Conservation (phyloP, 768 basidiomycete genomes). For the Suillus ampliporus region DNA sequence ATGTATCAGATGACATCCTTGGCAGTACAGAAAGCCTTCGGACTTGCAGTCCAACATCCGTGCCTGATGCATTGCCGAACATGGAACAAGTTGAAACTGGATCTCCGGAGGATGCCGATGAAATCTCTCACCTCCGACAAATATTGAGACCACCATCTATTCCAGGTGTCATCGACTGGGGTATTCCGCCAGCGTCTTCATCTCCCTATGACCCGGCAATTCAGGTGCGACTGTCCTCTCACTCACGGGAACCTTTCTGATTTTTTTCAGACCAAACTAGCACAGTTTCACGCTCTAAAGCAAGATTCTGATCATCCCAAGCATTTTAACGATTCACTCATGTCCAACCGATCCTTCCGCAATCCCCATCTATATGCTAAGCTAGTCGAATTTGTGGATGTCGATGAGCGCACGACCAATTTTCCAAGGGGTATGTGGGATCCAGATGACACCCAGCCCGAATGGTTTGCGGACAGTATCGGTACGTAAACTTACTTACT, state of each 20-base stretch:
- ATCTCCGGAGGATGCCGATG: constrained; percentile 40
- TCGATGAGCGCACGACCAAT: constrained; percentile 87
- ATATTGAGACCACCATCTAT: constrained; percentile 69
- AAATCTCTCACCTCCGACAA: constrained; percentile 57
- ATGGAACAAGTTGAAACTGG: not conserved
- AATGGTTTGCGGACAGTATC: constrained; percentile 80
- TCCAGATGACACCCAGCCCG: constrained; percentile 61
- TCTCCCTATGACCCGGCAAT: constrained; percentile 66
- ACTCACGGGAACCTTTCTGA: not conserved
- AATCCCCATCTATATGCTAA: constrained; percentile 97
- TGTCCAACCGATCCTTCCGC: constrained; percentile 90
- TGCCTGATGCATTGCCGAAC: not conserved
- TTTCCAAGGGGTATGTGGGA: constrained; percentile 81
- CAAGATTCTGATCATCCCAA: constrained; percentile 63
- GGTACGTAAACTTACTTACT: constrained; percentile 56
- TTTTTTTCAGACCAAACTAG: constrained; percentile 70
- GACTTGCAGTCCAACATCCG: not conserved
- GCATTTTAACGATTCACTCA: constrained; percentile 96
- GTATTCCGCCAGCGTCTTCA: constrained; percentile 66
- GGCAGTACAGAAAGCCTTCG: constrained; percentile 21
- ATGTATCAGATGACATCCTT: constrained; percentile 52
- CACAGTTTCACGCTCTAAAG: constrained; percentile 79
- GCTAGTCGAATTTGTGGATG: constrained; percentile 92
- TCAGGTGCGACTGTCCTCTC: constrained; percentile 47
- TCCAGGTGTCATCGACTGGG: constrained; percentile 72